Evolutionary conservation across 192 early-diverging fungal species (phyloP).

Genomic region (Paraglomus occultum): DNA sequence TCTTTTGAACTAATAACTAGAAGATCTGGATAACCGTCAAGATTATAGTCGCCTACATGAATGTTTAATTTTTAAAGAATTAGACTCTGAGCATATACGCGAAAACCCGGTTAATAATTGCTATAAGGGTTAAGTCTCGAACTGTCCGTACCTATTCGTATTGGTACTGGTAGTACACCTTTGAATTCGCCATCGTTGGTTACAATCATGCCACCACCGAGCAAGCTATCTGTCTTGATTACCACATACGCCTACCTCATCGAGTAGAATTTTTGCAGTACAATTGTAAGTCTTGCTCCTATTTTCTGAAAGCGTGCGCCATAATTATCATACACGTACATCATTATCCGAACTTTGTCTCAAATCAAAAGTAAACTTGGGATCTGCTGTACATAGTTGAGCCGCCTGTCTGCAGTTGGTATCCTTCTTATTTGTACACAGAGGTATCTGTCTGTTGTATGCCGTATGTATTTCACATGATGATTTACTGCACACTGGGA

Average conservation of each 20-base stretch:
- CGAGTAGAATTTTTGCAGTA: neutral
- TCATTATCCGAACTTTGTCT: slow-evolving; percentile 33
- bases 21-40: slow-evolving; percentile 92
- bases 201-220: slow-evolving; percentile 46
- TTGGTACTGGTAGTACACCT: slow-evolving; percentile 52
- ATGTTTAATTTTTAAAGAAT: neutral
- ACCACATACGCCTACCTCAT: slow-evolving; percentile 39
- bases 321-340: slow-evolving; percentile 27
- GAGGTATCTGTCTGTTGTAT: slow-evolving; percentile 80
- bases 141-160: slow-evolving; percentile 46
- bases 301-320: neutral
- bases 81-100: neutral
- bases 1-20: slow-evolving; percentile 60
- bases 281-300: too few species aligned
- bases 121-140: too few species aligned
- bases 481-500: slow-evolving; percentile 57
- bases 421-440: slow-evolving; percentile 58
- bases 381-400: slow-evolving; percentile 75
- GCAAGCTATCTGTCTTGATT: slow-evolving; percentile 39
- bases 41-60: slow-evolving; percentile 70
- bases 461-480: slow-evolving; percentile 69
- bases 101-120: neutral
- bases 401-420: slow-evolving; percentile 59
- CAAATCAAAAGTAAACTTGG: slow-evolving; percentile 66
- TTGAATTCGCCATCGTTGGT: slow-evolving; percentile 47